These are phyloP conservation scores for Gleditsia sinensis DNA, from an alignment of 306 rosid genomes.

Conservation along the genomic window DNA sequence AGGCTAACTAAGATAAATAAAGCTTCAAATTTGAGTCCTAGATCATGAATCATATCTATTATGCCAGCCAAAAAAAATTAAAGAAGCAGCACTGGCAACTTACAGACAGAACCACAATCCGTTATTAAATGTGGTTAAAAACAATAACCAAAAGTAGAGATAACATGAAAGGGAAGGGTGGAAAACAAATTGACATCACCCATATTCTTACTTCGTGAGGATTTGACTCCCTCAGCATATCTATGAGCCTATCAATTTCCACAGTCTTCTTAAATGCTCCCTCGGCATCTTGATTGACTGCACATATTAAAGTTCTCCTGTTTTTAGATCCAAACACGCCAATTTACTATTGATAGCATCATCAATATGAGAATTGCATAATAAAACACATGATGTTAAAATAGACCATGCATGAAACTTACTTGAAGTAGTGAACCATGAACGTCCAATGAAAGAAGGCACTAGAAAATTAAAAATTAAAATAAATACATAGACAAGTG, in stretches of 20 bases:
- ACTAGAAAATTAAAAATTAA: neutral
- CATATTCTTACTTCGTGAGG: constrained; percentile 57
- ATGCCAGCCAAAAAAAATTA: too few relatives aligned
- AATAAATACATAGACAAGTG: neutral
- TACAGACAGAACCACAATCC: neutral
- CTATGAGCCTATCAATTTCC: constrained; percentile 84
- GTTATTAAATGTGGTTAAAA: neutral
- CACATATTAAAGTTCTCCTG: constrained; percentile 96
- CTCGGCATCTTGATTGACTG: constrained; percentile 86
- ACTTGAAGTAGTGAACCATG: neutral
- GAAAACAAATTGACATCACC: neutral
- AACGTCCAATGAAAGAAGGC: neutral
- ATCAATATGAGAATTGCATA: neutral
- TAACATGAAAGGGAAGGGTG: neutral
- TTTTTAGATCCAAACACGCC: constrained; percentile 73
- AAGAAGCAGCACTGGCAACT: too few relatives aligned
- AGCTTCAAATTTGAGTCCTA: neutral
- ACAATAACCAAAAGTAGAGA: neutral
- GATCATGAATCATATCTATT: constrained; percentile 15
- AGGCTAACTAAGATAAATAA: neutral
- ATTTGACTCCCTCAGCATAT: constrained; percentile 73
- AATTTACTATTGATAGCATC: constrained; percentile 51
- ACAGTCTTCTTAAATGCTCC: constrained; percentile 90
- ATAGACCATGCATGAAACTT: constrained; percentile 1
- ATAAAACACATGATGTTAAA: neutral